Percentiles rank a stretch among this genome's conserved stretches.
Conservation (phyloP, 1,139 yeast species). For the Arxiozyma bovina region DNA sequence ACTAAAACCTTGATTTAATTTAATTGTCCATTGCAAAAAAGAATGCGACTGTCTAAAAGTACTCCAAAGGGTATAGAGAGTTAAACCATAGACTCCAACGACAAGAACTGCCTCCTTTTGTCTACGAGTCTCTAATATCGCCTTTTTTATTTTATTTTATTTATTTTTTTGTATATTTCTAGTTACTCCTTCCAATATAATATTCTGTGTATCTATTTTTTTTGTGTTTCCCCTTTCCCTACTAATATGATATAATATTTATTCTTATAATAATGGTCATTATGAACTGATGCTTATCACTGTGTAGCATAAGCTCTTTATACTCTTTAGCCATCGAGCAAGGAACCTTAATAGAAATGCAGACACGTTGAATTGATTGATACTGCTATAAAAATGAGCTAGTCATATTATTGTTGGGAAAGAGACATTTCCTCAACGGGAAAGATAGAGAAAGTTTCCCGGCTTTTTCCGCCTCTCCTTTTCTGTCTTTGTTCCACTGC, state of each 20-base stretch:
- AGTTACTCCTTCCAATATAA: neutral
- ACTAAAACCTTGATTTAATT: conserved; percentile 36
- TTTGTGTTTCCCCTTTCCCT: neutral
- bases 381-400: too few relatives aligned
- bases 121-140: neutral
- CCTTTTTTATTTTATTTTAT: neutral
- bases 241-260: too few relatives aligned
- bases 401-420: too few relatives aligned
- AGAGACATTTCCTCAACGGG: too few relatives aligned
- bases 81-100: neutral
- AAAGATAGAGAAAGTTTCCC: too few relatives aligned
- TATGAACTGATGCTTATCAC: neutral
- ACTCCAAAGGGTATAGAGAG: conserved; percentile 4
- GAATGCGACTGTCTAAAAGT: conserved; percentile 9
- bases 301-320: neutral
- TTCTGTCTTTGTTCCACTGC: too few relatives aligned
- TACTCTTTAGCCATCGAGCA: neutral
- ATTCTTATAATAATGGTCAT: neutral
- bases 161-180: too few relatives aligned
- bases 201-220: too few relatives aligned
- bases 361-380: too few relatives aligned
- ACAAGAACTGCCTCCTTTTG: neutral
- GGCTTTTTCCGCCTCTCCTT: too few relatives aligned
- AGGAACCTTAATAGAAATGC: too few relatives aligned
- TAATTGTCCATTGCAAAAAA: conserved; percentile 23